Evolutionary conservation across 73 alveolate genomes (phyloP), one percentile per base, ranked within the genome.

Genomic region (Symbiodinium pilosum): DNA sequence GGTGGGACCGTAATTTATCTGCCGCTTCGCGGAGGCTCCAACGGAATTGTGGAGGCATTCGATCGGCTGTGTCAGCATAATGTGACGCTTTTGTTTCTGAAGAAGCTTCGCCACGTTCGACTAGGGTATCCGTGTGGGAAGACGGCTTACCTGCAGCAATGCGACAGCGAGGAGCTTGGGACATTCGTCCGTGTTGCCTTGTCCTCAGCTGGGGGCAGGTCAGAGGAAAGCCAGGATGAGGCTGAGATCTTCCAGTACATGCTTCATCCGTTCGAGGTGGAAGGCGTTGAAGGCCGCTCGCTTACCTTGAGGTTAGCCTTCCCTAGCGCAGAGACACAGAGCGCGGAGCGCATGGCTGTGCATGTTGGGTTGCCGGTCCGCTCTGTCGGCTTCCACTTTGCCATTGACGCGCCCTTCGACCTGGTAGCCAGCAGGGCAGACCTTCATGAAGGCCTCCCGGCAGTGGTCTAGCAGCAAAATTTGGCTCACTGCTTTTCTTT

Each of bases 301-400:
- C 38, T 64, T n/a, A 38, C 30, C 21, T 30, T 64, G 81, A 64
- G 81, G 81, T 28, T 64, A 14, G 81, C 34, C 12, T 64, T 64
- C 18, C 81, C 40, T 8, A 30, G n/a, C 41, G 42, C 34, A 2
- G 87, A 40, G n/a, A 2, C 5, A 14, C 83, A 85, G 41, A 42
- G 39, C 44, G 16, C 38, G 11, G n/a, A 64, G 8, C 69, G 34
- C 34, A 87, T 87, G 94, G 39, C 94, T 3, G 84, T 87, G 71
- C 94, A 87, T 43, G 94, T 87, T 42, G 94, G 94, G 36, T 42
- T 87, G 54, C 94, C 94, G 38, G 94, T 87, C 52, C 84, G 86
- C 18, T 28, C 71, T 24, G 94, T 87, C 68, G 94, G 94, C 69
- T 40, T 87, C 32, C 43, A 83, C 86, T 87, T 87, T n/a, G 94